Percentiles rank a stretch among this genome's conserved stretches.
Conservation (phyloP, 371 early-diverging fungal species). For the Mucor mucedo region DNA sequence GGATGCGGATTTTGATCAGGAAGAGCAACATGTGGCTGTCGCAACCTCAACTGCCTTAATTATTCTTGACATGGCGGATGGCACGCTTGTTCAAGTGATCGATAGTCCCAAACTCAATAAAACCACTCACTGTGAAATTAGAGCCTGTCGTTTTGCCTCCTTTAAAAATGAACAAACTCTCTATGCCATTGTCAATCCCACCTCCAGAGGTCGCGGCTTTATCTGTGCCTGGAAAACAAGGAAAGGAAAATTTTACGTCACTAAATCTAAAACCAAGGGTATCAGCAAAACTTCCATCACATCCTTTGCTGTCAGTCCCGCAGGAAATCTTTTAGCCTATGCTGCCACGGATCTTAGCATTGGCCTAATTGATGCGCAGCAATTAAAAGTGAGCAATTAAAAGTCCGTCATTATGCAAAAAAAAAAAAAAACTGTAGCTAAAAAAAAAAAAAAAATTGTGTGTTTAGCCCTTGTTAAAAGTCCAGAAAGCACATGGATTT, state of each 20-base stretch:
- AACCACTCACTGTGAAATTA: constrained; percentile 51
- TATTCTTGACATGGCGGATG: constrained; percentile 55
- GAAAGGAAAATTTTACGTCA: constrained; percentile 20
- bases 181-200: constrained; percentile 48
- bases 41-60: constrained; percentile 50
- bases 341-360: constrained; percentile 62
- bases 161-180: constrained; percentile 22
- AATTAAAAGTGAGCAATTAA: constrained; percentile 51
- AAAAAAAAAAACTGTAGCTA: constrained; percentile 3
- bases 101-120: constrained; percentile 63
- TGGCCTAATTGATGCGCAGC: constrained; percentile 59
- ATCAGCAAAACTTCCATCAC: constrained; percentile 47
- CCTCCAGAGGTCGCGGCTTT: constrained; percentile 35
- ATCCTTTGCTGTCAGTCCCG: constrained; percentile 44
- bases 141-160: constrained; percentile 36
- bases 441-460: background rate
- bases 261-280: constrained; percentile 32
- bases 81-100: constrained; percentile 60
- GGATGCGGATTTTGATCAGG: constrained; percentile 60
- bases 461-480: constrained; percentile 10
- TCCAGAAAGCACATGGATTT: constrained; percentile 44
- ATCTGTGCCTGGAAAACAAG: constrained; percentile 41
- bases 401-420: constrained; percentile 21
- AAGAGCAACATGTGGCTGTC: constrained; percentile 38
- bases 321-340: constrained; percentile 65